Evolutionary conservation across 2,329 filamentous ascomycete genomes (phyloP).

Genomic region (Xylariaceae sp.): DNA sequence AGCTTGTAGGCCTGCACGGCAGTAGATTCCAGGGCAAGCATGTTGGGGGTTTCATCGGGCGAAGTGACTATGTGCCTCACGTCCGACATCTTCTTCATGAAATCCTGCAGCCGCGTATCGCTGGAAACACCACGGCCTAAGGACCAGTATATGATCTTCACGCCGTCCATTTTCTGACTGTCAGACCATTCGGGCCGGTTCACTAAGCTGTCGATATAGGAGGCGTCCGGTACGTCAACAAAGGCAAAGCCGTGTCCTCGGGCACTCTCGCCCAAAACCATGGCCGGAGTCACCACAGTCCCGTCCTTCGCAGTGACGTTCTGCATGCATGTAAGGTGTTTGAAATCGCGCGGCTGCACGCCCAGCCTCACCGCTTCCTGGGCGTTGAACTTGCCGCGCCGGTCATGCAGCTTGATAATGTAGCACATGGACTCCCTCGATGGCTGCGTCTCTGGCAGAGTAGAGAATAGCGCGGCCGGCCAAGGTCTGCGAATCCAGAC

Average conservation of each 20-base stretch:
- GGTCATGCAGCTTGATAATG: slow-evolving; percentile 69
- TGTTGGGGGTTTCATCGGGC: slow-evolving; percentile 68
- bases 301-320: slow-evolving; percentile 61
- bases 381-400: slow-evolving; percentile 75
- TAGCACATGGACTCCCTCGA: slow-evolving; percentile 73
- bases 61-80: slow-evolving; percentile 75
- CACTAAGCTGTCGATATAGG: slow-evolving; percentile 67
- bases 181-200: slow-evolving; percentile 67
- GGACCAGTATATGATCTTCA: slow-evolving; percentile 74
- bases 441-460: slow-evolving; percentile 63
- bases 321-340: slow-evolving; percentile 56
- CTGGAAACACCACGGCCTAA: slow-evolving; percentile 63
- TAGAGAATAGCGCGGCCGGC: slow-evolving; percentile 62
- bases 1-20: slow-evolving; percentile 64
- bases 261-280: slow-evolving; percentile 68
- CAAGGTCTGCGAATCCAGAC: slow-evolving; percentile 73
- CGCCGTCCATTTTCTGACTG: slow-evolving; percentile 57
- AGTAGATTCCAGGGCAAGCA: slow-evolving; percentile 62
- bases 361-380: slow-evolving; percentile 59
- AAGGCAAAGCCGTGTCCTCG: slow-evolving; percentile 71
- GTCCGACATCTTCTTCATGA: slow-evolving; percentile 58
- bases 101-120: slow-evolving; percentile 59
- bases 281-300: slow-evolving; percentile 69
- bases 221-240: slow-evolving; percentile 66
- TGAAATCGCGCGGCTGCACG: slow-evolving; percentile 55